These are phyloP conservation scores for Yamadazyma blattariae DNA, from an alignment of 1,139 yeast genomes.

Conservation along the genomic window DNA sequence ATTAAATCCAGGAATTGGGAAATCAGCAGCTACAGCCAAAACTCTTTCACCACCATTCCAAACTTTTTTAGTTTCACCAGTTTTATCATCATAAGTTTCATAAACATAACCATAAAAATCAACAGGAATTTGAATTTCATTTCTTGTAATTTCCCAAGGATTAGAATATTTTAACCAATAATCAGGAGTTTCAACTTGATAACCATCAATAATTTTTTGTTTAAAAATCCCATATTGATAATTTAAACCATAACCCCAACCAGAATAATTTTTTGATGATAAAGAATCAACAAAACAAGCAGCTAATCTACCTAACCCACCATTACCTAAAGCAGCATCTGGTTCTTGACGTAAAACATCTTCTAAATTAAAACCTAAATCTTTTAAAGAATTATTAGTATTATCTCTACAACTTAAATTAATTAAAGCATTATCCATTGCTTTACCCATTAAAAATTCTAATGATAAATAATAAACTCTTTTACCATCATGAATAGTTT, in stretches of 20 bases:
- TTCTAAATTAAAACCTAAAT: constrained; percentile 84
- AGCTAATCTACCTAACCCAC: constrained; percentile 92
- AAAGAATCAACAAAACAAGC: constrained; percentile 92
- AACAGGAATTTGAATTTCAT: constrained; percentile 88
- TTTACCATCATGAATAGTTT: constrained; percentile 81
- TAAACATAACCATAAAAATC: constrained; percentile 86
- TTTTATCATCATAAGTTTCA: constrained; percentile 51
- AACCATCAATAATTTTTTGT: constrained; percentile 87
- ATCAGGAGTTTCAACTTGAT: constrained; percentile 92
- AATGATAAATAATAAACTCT: constrained; percentile 83
- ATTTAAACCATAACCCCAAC: constrained; percentile 96
- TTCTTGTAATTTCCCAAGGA: constrained; percentile 91
- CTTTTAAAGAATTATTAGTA: constrained; percentile 56
- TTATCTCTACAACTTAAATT: constrained; percentile 59
- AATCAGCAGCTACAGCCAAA: constrained; percentile 88
- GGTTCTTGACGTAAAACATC: constrained; percentile 85
- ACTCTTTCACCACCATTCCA: constrained; percentile 93
- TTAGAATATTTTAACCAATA: constrained; percentile 86
- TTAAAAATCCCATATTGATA: constrained; percentile 93
- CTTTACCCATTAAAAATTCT: constrained; percentile 94
- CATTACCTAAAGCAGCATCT: constrained; percentile 93
- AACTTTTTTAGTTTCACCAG: constrained; percentile 49
- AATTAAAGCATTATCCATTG: constrained; percentile 90
- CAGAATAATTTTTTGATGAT: constrained; percentile 83
- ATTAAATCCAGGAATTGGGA: constrained; percentile 89